Evolutionary conservation across 768 basidiomycete species (phyloP).

Genomic region (Tricholoma sp.): DNA sequence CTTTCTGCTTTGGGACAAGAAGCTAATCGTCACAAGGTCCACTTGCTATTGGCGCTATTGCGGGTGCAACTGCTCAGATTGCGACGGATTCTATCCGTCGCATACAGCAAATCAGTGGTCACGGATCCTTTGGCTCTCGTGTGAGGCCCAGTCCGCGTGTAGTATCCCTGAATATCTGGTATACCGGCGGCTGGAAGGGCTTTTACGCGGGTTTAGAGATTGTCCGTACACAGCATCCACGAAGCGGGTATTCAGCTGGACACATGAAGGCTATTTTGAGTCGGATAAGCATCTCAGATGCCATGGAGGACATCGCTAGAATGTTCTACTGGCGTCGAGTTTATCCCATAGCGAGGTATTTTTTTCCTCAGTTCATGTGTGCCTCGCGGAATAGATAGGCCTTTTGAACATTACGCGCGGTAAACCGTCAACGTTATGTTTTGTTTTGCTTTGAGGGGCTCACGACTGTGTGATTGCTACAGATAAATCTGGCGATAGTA

Average conservation of each 20-base stretch:
- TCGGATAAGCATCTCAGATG: background rate
- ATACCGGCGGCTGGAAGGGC: slow-evolving; percentile 16
- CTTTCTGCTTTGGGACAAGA: slow-evolving; percentile 13
- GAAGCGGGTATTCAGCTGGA: too few relatives aligned
- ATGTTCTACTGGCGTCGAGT: background rate
- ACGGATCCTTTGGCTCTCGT: slow-evolving; percentile 10
- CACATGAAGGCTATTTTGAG: background rate
- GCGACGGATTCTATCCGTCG: slow-evolving; percentile 20
- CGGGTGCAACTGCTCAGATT: slow-evolving; percentile 18
- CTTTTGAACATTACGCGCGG: background rate
- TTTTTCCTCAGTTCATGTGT: background rate
- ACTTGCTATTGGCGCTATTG: slow-evolving; percentile 21
- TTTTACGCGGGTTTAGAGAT: slow-evolving; percentile 23
- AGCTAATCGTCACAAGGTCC: slow-evolving; percentile 18
- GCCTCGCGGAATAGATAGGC: background rate
- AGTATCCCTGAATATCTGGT: slow-evolving; percentile 16
- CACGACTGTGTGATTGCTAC: background rate
- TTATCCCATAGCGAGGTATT: background rate
- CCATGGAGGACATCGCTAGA: background rate
- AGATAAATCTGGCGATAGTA: background rate
- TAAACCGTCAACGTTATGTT: background rate
- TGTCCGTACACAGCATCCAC: slow-evolving; percentile 22
- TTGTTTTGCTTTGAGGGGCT: background rate
- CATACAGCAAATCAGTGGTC: slow-evolving; percentile 20
- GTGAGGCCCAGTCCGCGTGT: slow-evolving; percentile 19